Evolutionary conservation across 306 rosid species (phyloP), one percentile per base, ranked within the genome.

Genomic region (Biancaea sappan): DNA sequence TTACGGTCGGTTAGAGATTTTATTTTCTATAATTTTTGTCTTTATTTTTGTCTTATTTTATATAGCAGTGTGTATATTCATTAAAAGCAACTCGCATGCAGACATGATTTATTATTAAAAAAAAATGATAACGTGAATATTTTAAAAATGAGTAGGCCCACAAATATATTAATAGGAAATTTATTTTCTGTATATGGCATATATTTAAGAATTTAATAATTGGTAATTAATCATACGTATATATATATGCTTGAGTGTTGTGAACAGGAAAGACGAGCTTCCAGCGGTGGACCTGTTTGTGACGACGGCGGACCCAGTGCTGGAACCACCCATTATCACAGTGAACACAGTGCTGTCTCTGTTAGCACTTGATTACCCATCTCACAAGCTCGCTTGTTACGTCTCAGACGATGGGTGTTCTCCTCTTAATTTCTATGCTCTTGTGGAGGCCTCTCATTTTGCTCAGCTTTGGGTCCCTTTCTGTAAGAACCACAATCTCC

Each of bases 331-430:
- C 1, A 87, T 88, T 10, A 80, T 90, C 24, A 90, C 87, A 3
- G 74, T 83, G 38, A 92, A 92, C 65, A 92, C 91, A 0, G 96
- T 87, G 31, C 50, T 92, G 24, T 92, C 96, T 16, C 66, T 92
- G 5, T 72, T 92, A 60, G 92, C 94, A 0, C 77, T 92, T 41
- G 92, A 92, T 80, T 90, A 92, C 24, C 98, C 98, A 4, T 5
- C 94, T 12, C 41, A 85, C 48, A 88, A 84, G 84, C 80, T 92
- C 15, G 92, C 92, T 77, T 90, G 94, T 64, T 92, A 90, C 60
- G 92, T 90, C 4, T 92, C 96, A 0, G 98, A 90, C 71, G 98
- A 92, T 54, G 92, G 92, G 0, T 90, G 94, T 29, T 90, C 96
- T 4, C 69, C 78, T 28, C 29, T 64, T 26, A 87, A 81, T 5